These are phyloP conservation scores for Daldinia caldariorum DNA, from an alignment of 495 filamentous ascomycete species.

Conservation along the genomic window DNA sequence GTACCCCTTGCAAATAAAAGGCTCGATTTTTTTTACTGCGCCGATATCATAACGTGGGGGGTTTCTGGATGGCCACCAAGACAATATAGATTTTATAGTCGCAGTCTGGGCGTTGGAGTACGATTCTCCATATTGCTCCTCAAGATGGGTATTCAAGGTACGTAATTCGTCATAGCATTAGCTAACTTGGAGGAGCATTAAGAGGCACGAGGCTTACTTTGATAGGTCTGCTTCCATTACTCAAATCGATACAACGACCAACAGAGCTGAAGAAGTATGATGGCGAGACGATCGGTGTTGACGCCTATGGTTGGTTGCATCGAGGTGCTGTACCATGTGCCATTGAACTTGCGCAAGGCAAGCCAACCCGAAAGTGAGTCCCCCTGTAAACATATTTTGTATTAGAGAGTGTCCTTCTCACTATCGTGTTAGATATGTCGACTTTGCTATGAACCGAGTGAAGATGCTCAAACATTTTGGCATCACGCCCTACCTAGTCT, in stretches of 20 bases:
- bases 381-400: not conserved
- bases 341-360: slow-evolving; percentile 87
- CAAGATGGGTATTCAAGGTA: slow-evolving; percentile 80
- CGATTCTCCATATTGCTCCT: slow-evolving; percentile 46
- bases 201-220: slow-evolving; percentile 31
- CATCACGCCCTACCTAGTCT: slow-evolving; percentile 90
- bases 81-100: slow-evolving; percentile 6
- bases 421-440: slow-evolving; percentile 73
- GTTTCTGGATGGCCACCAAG: slow-evolving; percentile 21
- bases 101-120: slow-evolving; percentile 21
- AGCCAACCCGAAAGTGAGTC: slow-evolving; percentile 84
- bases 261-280: slow-evolving; percentile 85
- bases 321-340: slow-evolving; percentile 91
- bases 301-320: slow-evolving; percentile 98
- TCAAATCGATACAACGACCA: slow-evolving; percentile 95
- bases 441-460: slow-evolving; percentile 90
- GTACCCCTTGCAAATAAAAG: not conserved
- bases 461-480: slow-evolving; percentile 93
- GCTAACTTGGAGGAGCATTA: not conserved
- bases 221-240: slow-evolving; percentile 80
- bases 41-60: not conserved
- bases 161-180: slow-evolving; percentile 1
- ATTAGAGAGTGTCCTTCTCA: slow-evolving; percentile 5
- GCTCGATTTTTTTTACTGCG: slow-evolving; percentile 6
- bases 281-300: slow-evolving; percentile 89